Evolutionary conservation across 306 rosid genomes (phyloP).

Genomic region (Cicer chorassanicum): DNA sequence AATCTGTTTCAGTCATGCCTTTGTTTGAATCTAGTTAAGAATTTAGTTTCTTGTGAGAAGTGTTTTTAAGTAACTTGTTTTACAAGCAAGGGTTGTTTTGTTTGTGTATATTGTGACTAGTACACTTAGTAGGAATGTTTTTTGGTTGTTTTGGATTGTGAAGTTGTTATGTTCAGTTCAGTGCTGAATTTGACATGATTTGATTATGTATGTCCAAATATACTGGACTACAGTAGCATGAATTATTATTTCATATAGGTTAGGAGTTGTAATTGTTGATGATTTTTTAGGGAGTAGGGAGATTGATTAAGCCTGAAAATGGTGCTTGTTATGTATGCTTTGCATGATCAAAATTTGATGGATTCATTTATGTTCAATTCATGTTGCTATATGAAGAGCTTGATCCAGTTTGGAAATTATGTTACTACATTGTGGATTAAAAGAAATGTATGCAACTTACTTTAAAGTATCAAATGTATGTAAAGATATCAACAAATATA

Average conservation of each 20-base stretch:
- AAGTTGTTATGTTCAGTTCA: slow-evolving; percentile 66
- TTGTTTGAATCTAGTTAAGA: slow-evolving; percentile 53
- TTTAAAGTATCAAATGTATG: too few relatives aligned
- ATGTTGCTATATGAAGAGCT: background rate
- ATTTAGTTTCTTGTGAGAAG: slow-evolving; percentile 26
- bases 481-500: background rate
- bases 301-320: slow-evolving; percentile 39
- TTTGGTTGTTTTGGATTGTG: slow-evolving; percentile 58
- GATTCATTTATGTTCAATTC: slow-evolving; percentile 7
- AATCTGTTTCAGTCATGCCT: slow-evolving; percentile 46
- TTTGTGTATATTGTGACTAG: slow-evolving; percentile 57
- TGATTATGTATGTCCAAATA: slow-evolving; percentile 45
- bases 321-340: slow-evolving; percentile 44
- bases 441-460: background rate
- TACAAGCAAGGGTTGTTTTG: slow-evolving; percentile 50
- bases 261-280: slow-evolving; percentile 40
- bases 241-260: slow-evolving; percentile 33
- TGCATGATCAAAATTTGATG: slow-evolving; percentile 45
- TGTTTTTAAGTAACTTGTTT: slow-evolving; percentile 47
- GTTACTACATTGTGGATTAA: too few relatives aligned
- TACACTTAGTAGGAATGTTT: slow-evolving; percentile 44
- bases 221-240: slow-evolving; percentile 37
- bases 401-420: background rate
- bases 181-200: slow-evolving; percentile 72
- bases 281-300: slow-evolving; percentile 49